Base-by-base conservation (phyloP, 306 rosid species). In the Rosa multiflora region DNA sequence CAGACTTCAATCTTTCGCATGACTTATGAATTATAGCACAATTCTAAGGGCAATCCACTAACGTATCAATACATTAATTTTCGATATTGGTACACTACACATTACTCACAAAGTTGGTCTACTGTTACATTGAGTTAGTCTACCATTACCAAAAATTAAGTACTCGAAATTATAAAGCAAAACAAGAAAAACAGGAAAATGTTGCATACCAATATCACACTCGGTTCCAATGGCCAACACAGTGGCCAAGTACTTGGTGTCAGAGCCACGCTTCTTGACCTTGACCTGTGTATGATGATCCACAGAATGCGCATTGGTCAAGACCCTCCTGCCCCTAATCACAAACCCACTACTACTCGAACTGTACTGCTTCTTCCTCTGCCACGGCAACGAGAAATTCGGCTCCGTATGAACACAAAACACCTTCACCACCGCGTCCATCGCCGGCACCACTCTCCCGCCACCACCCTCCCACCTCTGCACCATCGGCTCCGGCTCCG, bases 361-460 rank as follows among this genome's bases (percentile, higher is more conserved):
- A 74, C 91, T 90, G 76, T 84, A 89, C 53, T 88, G 96, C 68
- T 93, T 88, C 86, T 89, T 89, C 85, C 91, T 82, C 90, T 90
- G 97, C 97, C 97, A 90, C n/a, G 95, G 95, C 15, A 89, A 44
- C 53, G 97, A 92, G 85, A 92, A 90, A 73, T 90, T 92, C 26
- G 97, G 96, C 75, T 85, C 91, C 6, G 97, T 86, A 67, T 92
- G 97, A 0, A 90, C 96, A n/a, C 96, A 90, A 66, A 92, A 90
- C 77, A 92, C 96, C 87, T 89, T 92, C 63, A 92, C 94, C 58
- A 92, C 94, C 23, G 96, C 88, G 79, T 90, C 97, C 96, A 92
- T 90, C 5, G 88, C 85, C 32, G 92, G 96, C 80, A 90, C 73
- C 75, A 82, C 93, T 85, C 82, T 88, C 67, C 23, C 87, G 32